A percentile compares a stretch with the other conserved stretches of the same genome.
phyloP scores from a whole-genome alignment of 352 stramenopile genomes.

The Globisporangium spiculum region DNA sequence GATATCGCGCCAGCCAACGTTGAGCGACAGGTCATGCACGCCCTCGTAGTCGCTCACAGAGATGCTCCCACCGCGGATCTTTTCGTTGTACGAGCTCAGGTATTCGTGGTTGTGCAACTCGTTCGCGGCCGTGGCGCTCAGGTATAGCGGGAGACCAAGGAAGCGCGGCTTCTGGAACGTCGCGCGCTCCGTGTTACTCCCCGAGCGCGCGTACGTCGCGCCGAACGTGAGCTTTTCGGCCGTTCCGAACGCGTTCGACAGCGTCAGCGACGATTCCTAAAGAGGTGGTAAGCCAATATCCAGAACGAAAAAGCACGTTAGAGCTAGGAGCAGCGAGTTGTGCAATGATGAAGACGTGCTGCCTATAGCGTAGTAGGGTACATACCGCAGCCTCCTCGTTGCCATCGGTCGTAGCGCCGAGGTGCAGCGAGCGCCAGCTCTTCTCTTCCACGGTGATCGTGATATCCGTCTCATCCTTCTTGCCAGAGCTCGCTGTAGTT shows the following conservation, averaged over 20 bases:
- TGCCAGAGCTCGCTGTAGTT: constrained; percentile 56
- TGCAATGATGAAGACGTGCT: background rate
- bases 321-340: background rate
- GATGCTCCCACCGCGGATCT: constrained; percentile 78
- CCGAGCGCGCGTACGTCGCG: constrained; percentile 80
- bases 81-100: constrained; percentile 88
- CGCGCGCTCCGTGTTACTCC: constrained; percentile 80
- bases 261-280: constrained; percentile 79
- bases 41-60: constrained; percentile 85
- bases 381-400: constrained; percentile 80
- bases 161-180: constrained; percentile 88
- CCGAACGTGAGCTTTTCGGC: constrained; percentile 82
- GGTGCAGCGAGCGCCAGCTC: constrained; percentile 79
- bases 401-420: constrained; percentile 81
- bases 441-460: constrained; percentile 89
- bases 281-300: constrained; percentile 1
- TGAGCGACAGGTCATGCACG: constrained; percentile 83
- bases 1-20: constrained; percentile 85
- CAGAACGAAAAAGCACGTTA: background rate
- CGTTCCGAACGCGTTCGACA: constrained; percentile 81
- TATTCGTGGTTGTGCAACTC: constrained; percentile 87
- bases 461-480: constrained; percentile 76
- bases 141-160: constrained; percentile 73
- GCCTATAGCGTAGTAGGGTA: background rate
- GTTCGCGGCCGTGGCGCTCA: constrained; percentile 74